Percentiles rank a stretch among this genome's conserved stretches.
Conservation (phyloP, 192 early-diverging fungal species). For the Geranomyces variabilis region DNA sequence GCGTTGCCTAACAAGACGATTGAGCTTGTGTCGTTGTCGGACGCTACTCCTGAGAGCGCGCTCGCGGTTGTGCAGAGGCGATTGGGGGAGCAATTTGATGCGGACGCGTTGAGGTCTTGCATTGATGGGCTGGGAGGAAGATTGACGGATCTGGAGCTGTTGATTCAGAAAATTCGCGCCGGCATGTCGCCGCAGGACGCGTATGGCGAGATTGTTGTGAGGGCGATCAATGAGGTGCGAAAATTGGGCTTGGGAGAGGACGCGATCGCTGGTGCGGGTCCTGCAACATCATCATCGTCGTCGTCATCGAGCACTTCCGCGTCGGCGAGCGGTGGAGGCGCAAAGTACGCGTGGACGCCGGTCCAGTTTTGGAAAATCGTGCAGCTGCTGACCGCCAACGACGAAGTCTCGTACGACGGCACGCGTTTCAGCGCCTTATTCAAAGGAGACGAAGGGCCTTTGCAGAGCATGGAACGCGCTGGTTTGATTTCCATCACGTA, state of each 20-base stretch:
- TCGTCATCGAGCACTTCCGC: no score
- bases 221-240: slow-evolving; percentile 82
- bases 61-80: slow-evolving; percentile 62
- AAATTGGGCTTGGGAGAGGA: slow-evolving; percentile 84
- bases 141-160: slow-evolving; percentile 84
- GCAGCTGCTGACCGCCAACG: slow-evolving; percentile 64
- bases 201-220: slow-evolving; percentile 79
- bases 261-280: slow-evolving; percentile 27
- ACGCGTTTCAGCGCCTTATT: slow-evolving; percentile 81
- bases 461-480: slow-evolving; percentile 86
- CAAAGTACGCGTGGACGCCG: slow-evolving; percentile 71
- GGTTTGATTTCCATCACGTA: slow-evolving; percentile 83
- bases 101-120: slow-evolving; percentile 30
- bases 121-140: slow-evolving; percentile 85
- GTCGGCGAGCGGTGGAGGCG: slow-evolving; percentile 9
- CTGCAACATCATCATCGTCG: not conserved
- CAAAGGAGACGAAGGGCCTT: slow-evolving; percentile 77
- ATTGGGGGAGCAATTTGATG: slow-evolving; percentile 36
- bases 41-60: slow-evolving; percentile 69
- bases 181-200: slow-evolving; percentile 64
- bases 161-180: slow-evolving; percentile 86
- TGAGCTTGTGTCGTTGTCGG: slow-evolving; percentile 67
- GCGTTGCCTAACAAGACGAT: slow-evolving; percentile 73
- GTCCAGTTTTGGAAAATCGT: slow-evolving; percentile 93
- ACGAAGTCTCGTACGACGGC: slow-evolving; percentile 79